Evolutionary conservation across 2,329 filamentous ascomycete genomes (phyloP), one percentile per base, ranked within the genome.

Genomic region (Fulvia fulva): DNA sequence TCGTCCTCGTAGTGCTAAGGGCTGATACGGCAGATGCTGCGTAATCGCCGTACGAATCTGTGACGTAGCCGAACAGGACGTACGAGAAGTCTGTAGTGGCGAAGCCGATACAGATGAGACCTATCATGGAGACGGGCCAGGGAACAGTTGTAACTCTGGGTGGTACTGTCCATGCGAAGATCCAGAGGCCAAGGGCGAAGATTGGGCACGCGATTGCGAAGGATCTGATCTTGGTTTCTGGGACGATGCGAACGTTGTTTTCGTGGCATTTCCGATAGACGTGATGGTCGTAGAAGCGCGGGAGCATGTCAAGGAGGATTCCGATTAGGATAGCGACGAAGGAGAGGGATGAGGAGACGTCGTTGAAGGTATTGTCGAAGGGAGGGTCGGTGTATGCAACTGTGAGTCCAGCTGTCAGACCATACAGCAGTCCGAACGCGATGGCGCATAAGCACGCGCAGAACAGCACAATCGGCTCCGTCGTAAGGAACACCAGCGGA

Each of bases 21-120:
- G 84, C 85, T 0, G 87, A 85, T 0, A 88, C 80, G 0, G 83
- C 86, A 3, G 78, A 80, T n/a, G 86, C 85, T 1, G 84, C 82
- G 61, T 85, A 81, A 59, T 78, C 71, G 0, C 78, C 76, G 65
- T 82, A 87, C 1, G 81, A 78, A 56, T 89, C 86, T 22, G 88
- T 81, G 3, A 88, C 78, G 64, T 89, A 90, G 5, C 83, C 84
- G 54, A 65, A 62, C 2, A 68, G 62, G 23, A 65, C 60, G 53
- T 66, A 65, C 25, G 65, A 62, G 16, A 63, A 60, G 1, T 60
- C 61, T 3, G 65, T 64, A 11, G 64, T 43, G 8, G 65, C 65
- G 5, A 69, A 47, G 6, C 67, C 67, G 26, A 70, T 64, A 16
- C 34, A 41, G 16, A 41, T 41, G 2, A 41, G 34, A n/a, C 34